Evolutionary conservation across 1,284 basidiomycete species (phyloP), one percentile per base, ranked within the genome.

Genomic region (Trichosporon ovoides): DNA sequence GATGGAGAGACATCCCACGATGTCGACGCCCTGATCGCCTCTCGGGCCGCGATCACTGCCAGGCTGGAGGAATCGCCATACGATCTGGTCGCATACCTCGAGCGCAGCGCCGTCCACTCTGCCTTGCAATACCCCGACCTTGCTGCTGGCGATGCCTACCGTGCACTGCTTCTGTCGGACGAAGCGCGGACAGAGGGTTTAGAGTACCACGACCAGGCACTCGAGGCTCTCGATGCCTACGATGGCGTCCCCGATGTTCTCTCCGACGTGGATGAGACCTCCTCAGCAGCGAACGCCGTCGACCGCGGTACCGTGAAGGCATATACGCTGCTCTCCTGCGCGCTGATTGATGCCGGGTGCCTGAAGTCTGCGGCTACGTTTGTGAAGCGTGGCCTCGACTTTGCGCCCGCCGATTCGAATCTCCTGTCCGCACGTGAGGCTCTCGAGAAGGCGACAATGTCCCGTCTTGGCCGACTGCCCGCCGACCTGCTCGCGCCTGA

Each of bases 41-140:
- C 40, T 7, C 49, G 48, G 13, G 19, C 49, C 2, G 55, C 28
- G 24, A 7, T 55, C 7, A 61, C 56, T 3, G 31, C 19, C 7
- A 40, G 40, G 13, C 51, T 61, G 2, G 18, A 20, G 34, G 35
- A 49, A 11, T 49, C 60, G 31, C 54, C 60, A 3, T 58, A 58
- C 34, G 60, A 61, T 37, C 31, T 52, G 2, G 12, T 58, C 16
- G 20, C 51, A 19, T 61, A 61, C 43, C 60, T 61, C 22, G 22
- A 22, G 19, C 56, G 60, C 24, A 46, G 43, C 16, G 11, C 5
- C 4, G 54, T 28, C 2, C 54, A 61, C 33, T 18, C 31, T 0
- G 22, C 22, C 9, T 57, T 61, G 1, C 38, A 38, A n/a, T 61
- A 58, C 20, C 54, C 56, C n/a, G 60, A 61, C 57, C 57, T 61